Conservation (phyloP, 176 grass and related monocot species). For the Themeda triandra region DNA sequence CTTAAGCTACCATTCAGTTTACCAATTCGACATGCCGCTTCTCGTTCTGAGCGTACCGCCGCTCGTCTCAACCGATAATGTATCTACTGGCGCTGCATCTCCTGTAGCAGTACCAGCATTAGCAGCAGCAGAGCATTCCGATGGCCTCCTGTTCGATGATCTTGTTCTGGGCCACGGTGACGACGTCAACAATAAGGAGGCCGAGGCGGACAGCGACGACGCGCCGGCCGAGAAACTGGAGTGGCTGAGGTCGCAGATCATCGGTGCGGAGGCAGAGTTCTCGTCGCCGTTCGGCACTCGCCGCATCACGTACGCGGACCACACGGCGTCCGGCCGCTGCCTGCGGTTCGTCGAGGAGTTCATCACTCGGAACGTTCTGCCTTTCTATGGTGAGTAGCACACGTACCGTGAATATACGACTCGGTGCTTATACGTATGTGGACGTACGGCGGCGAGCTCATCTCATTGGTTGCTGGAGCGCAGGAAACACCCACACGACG, state of each 20-base stretch:
- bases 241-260: constrained; percentile 38
- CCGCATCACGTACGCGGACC: constrained; percentile 74
- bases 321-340: constrained; percentile 67
- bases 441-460: no score
- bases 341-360: constrained; percentile 63
- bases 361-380: constrained; percentile 52
- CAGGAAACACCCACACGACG: constrained; percentile 70
- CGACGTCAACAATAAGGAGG: background rate
- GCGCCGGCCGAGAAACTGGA: background rate
- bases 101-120: background rate
- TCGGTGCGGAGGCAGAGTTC: constrained; percentile 45
- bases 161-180: constrained; percentile 4
- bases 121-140: background rate
- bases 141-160: constrained; percentile 16
- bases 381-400: constrained; percentile 49
- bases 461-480: background rate
- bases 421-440: no score
- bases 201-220: background rate
- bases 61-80: background rate
- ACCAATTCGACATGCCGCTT: background rate
- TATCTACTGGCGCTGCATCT: background rate
- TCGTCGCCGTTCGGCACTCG: constrained; percentile 49
- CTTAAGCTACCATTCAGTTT: background rate
- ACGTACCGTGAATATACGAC: background rate
- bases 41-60: background rate